Percentiles rank a stretch among this genome's conserved stretches.
phyloP scores from a whole-genome alignment of 2,329 filamentous ascomycete species.

The Xylariaceae sp. region DNA sequence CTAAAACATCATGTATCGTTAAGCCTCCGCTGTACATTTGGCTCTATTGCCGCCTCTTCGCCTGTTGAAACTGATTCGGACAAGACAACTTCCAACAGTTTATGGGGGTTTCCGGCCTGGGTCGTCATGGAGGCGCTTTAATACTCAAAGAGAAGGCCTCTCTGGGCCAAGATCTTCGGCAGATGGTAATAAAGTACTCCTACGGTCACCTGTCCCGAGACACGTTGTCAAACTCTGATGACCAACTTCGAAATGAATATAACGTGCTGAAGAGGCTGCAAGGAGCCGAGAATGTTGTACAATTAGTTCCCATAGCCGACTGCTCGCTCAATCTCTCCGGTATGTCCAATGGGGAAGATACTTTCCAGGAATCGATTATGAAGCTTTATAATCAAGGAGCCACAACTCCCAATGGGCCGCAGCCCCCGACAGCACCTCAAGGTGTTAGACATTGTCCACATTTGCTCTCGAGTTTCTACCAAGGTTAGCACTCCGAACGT shows the following conservation, averaged over 20 bases:
- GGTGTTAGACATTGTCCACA: no score
- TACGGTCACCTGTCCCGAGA: conserved; percentile 2
- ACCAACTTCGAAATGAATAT: conserved; percentile 21
- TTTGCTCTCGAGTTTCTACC: no score
- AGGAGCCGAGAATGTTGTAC: conserved; percentile 24
- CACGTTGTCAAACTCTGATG: conserved; percentile 6
- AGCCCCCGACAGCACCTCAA: no score
- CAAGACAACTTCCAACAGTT: no score
- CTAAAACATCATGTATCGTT: no score
- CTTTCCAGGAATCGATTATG: background rate
- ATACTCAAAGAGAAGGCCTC: background rate
- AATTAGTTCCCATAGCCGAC: conserved; percentile 11
- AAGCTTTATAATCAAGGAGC: no score
- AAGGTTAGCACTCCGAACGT: no score
- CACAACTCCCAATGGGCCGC: no score
- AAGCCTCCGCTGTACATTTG: no score
- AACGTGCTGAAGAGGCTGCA: conserved; percentile 5
- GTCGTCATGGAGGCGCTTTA: conserved; percentile 20
- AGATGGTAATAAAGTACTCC: conserved; percentile 25
- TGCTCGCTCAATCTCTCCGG: conserved; percentile 5
- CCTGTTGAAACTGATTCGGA: no score
- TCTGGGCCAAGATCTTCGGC: background rate
- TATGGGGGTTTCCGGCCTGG: conserved; percentile 9
- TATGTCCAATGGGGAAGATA: conserved; percentile 5
- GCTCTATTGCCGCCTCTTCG: no score